Conservation (phyloP, 106 monocot genomes). For the Allium cepa region DNA sequence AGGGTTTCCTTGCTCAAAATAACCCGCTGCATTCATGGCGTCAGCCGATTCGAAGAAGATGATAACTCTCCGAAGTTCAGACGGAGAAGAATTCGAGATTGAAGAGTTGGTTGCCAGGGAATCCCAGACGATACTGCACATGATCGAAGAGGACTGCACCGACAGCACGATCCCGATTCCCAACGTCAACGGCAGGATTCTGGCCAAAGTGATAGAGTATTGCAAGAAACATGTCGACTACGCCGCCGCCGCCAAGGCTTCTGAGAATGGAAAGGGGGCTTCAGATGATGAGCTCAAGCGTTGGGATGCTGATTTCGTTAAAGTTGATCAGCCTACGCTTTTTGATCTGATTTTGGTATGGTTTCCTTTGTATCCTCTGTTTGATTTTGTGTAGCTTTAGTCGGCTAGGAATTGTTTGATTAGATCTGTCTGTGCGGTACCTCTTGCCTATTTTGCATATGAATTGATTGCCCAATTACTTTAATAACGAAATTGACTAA, state of each 20-base stretch:
- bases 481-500: too few relatives aligned
- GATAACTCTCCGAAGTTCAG: constrained; percentile 7
- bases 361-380: not conserved
- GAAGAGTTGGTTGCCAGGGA: constrained; percentile 3
- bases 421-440: too few relatives aligned
- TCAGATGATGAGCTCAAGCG: constrained; percentile 13
- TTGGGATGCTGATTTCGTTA: constrained; percentile 18
- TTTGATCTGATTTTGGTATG: constrained; percentile 21
- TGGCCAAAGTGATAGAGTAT: constrained; percentile 61
- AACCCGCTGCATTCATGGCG: not conserved
- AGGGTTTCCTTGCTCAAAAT: not conserved
- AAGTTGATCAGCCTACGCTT: constrained; percentile 20
- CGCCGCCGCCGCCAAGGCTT: not conserved
- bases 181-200: constrained; percentile 46
- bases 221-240: constrained; percentile 49
- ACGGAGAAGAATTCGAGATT: constrained; percentile 5
- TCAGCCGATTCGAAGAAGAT: constrained; percentile 2
- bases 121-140: constrained; percentile 7
- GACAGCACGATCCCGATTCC: constrained; percentile 47
- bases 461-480: too few relatives aligned
- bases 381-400: not conserved
- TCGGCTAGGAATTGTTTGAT: too few relatives aligned
- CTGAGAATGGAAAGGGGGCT: not conserved
- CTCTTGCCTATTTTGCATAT: too few relatives aligned
- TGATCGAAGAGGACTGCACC: constrained; percentile 4